phyloP scores from a whole-genome alignment of 2,329 filamentous ascomycete genomes.

The Fusarium phyllophilum region DNA sequence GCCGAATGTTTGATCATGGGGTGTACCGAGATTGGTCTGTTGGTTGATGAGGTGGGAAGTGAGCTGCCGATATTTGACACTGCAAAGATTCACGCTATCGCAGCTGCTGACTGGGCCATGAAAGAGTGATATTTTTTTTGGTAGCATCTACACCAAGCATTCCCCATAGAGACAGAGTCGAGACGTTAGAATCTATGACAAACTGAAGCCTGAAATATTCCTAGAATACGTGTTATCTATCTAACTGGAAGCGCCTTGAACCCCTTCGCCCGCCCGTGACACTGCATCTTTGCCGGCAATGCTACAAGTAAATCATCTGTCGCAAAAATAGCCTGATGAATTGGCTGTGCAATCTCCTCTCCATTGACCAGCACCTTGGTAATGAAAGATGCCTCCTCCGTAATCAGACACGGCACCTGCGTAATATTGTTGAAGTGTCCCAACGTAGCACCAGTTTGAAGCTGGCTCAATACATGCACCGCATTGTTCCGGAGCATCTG shows the following conservation, averaged over 20 bases:
- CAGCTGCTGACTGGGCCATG: constrained; percentile 42
- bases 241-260: not conserved
- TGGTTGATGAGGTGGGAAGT: constrained; percentile 20
- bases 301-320: not conserved
- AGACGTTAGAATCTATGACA: too few relatives aligned
- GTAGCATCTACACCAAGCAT: fast-evolving
- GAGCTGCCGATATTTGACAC: constrained; percentile 41
- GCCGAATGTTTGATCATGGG: constrained; percentile 42
- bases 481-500: not conserved
- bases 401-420: not conserved
- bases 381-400: not conserved
- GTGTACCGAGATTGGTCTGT: constrained; percentile 41
- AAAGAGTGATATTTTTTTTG: not conserved
- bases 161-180: fast-evolving
- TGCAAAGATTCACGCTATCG: constrained; percentile 33
- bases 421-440: not conserved
- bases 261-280: not conserved
- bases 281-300: not conserved
- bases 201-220: not conserved
- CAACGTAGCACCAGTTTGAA: not conserved
- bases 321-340: not conserved
- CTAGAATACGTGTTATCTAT: not conserved
- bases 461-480: not conserved
- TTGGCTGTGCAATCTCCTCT: not conserved
- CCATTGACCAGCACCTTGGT: not conserved